These are phyloP conservation scores for Quercus rubra DNA, from an alignment of 306 rosid species.

Conservation along the genomic window DNA sequence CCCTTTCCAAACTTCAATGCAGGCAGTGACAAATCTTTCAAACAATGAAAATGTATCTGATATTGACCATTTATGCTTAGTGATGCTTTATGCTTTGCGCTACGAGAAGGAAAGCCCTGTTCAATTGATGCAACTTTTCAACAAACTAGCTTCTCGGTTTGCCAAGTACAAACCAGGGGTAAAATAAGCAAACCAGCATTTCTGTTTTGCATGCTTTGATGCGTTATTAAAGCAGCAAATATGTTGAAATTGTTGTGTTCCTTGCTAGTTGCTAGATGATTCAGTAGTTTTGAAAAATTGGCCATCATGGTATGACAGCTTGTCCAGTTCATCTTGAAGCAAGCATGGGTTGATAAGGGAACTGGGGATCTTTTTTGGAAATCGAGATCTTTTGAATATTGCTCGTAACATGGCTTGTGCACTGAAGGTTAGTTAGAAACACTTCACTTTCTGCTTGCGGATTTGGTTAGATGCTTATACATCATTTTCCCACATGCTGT, in stretches of 20 bases:
- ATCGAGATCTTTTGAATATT: conserved; percentile 85
- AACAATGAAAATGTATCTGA: conserved; percentile 73
- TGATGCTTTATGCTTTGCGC: conserved; percentile 90
- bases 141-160: conserved; percentile 68
- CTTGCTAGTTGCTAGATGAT: conserved; percentile 13
- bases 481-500: conserved; percentile 24
- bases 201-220: neutral
- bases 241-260: conserved; percentile 5
- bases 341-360: conserved; percentile 91
- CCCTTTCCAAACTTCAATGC: conserved; percentile 32
- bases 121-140: conserved; percentile 83
- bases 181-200: conserved; percentile 14
- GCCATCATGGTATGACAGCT: conserved; percentile 55
- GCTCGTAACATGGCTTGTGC: conserved; percentile 98
- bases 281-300: conserved; percentile 33
- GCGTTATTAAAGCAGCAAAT: neutral
- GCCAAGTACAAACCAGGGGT: conserved; percentile 80
- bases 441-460: conserved; percentile 18
- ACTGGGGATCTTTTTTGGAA: conserved; percentile 82
- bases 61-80: conserved; percentile 68
- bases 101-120: conserved; percentile 94
- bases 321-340: conserved; percentile 91
- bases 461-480: conserved; percentile 18
- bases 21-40: conserved; percentile 79
- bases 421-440: conserved; percentile 59